Percentiles rank a stretch among this genome's conserved stretches.
Conservation (phyloP, 805 yeast species). For the Nakazawaea molendinolei region DNA sequence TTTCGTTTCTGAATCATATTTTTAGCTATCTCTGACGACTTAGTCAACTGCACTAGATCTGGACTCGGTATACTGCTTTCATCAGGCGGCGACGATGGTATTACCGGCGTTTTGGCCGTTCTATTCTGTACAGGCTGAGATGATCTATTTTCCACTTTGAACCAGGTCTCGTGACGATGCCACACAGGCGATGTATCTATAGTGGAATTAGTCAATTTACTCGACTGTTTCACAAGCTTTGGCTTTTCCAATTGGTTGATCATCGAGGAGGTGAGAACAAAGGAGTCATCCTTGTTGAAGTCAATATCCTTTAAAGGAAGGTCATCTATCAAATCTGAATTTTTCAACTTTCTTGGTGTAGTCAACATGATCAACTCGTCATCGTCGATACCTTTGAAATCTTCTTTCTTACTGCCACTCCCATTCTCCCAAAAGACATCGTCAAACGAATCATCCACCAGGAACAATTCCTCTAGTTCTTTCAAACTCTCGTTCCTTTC, state of each 20-base stretch:
- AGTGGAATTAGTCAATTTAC: neutral
- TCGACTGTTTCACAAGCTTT: neutral
- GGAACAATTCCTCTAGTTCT: constrained; percentile 5
- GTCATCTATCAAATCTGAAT: neutral
- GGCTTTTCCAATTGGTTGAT: too few relatives aligned
- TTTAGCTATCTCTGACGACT: constrained; percentile 1
- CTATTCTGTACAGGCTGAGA: neutral
- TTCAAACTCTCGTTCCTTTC: neutral
- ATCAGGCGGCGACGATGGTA: constrained; percentile 1
- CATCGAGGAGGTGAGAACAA: too few relatives aligned
- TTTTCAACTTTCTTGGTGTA: neutral
- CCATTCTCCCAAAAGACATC: constrained; percentile 2
- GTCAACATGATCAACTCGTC: constrained; percentile 3
- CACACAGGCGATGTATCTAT: constrained; percentile 7
- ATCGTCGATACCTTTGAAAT: constrained; percentile 3
- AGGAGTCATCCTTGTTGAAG: too few relatives aligned
- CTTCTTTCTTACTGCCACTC: neutral
- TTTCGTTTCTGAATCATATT: neutral
- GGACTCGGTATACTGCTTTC: neutral
- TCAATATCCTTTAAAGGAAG: too few relatives aligned
- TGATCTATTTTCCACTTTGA: neutral
- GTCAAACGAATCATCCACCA: constrained; percentile 6
- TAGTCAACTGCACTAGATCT: neutral
- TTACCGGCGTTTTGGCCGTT: constrained; percentile 1
- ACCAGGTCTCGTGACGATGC: constrained; percentile 9